A percentile compares a stretch with the other conserved stretches of the same genome.
Conservation (phyloP, 305 asterid genomes). For the Solanum hybrid region DNA sequence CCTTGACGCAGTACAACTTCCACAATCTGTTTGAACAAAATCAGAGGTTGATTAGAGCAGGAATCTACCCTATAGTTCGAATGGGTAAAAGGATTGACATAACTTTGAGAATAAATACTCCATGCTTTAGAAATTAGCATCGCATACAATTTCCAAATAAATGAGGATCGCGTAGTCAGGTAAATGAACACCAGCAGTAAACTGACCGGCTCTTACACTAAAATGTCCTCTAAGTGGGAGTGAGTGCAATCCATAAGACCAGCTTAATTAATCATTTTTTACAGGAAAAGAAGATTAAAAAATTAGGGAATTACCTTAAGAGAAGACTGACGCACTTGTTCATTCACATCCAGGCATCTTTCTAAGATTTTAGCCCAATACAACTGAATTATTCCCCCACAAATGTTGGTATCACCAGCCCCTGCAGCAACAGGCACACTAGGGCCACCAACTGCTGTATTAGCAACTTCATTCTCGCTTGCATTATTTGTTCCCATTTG, state of each 20-base stretch:
- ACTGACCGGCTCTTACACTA: background rate
- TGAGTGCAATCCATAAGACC: background rate
- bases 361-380: constrained; percentile 74
- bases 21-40: constrained; percentile 55
- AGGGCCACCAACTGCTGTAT: constrained; percentile 42
- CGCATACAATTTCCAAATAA: background rate
- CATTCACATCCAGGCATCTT: constrained; percentile 80
- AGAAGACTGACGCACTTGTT: constrained; percentile 82
- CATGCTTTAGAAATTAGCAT: background rate
- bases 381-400: constrained; percentile 92
- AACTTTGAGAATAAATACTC: background rate
- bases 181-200: background rate
- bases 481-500: constrained; percentile 70
- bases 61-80: background rate
- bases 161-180: background rate
- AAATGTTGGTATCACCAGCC: constrained; percentile 97
- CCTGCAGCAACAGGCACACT: constrained; percentile 98
- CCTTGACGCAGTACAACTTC: constrained; percentile 98
- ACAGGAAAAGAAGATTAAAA: background rate
- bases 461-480: constrained; percentile 31
- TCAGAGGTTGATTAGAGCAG: background rate
- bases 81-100: background rate
- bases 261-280: background rate
- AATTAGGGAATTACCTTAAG: constrained; percentile 54
- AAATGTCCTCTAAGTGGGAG: background rate